phyloP scores from a whole-genome alignment of 1,139 yeast species.

The Debaryomycetaceae sp. region DNA sequence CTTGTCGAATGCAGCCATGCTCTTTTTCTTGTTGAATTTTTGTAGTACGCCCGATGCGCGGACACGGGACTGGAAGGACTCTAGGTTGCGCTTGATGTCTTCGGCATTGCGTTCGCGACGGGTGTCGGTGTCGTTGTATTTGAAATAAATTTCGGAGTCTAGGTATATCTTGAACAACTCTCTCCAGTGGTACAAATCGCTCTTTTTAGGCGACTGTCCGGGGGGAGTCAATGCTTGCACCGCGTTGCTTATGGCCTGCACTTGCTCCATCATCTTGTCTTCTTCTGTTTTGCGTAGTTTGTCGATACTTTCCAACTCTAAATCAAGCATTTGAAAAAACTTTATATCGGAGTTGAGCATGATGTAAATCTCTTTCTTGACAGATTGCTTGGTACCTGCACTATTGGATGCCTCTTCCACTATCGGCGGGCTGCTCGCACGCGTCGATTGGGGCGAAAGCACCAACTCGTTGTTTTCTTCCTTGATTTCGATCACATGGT shows the following conservation, averaged over 20 bases:
- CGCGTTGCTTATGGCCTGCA: slow-evolving; percentile 38
- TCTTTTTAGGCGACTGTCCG: slow-evolving; percentile 27
- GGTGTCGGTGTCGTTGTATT: slow-evolving; percentile 44
- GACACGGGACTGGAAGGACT: slow-evolving; percentile 43
- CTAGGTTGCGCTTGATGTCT: slow-evolving; percentile 39
- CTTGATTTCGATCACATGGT: slow-evolving; percentile 13
- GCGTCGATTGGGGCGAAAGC: slow-evolving; percentile 9
- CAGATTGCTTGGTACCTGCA: background rate
- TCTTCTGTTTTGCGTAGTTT: slow-evolving; percentile 45
- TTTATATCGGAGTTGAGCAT: slow-evolving; percentile 42
- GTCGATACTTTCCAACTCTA: slow-evolving; percentile 53
- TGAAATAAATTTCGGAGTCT: slow-evolving; percentile 65
- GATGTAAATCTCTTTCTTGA: slow-evolving; percentile 31
- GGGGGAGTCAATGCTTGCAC: slow-evolving; percentile 42
- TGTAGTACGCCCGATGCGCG: slow-evolving; percentile 37
- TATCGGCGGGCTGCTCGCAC: slow-evolving; percentile 1
- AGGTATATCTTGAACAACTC: slow-evolving; percentile 62
- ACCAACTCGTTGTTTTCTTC: slow-evolving; percentile 11
- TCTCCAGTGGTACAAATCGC: slow-evolving; percentile 71
- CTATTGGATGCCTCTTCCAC: background rate
- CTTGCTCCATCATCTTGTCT: slow-evolving; percentile 37
- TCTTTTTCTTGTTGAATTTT: slow-evolving; percentile 48
- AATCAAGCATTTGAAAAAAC: slow-evolving; percentile 57
- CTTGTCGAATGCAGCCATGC: slow-evolving; percentile 43
- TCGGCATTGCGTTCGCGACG: slow-evolving; percentile 35